Conservation (phyloP, 2,329 filamentous ascomycete species). For the Penicillium rolfsii region DNA sequence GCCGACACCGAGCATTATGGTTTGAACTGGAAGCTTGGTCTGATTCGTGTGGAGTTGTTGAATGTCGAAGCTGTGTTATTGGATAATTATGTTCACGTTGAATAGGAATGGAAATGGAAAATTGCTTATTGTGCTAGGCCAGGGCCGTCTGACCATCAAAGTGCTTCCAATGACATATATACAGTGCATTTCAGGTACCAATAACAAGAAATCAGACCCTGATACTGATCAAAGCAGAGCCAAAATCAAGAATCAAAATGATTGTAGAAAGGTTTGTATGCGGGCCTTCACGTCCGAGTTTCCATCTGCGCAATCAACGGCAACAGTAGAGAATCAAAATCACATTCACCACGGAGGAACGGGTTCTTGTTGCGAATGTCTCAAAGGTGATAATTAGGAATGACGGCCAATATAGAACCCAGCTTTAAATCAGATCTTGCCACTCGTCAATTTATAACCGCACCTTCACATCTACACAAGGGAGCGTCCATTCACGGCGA, state of each 20-base stretch:
- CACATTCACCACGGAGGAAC: background rate
- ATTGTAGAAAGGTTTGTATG: background rate
- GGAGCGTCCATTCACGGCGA: slow-evolving; percentile 83
- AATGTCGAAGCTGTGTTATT: background rate
- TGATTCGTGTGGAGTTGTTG: background rate
- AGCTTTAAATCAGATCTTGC: slow-evolving; percentile 2
- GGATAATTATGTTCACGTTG: background rate
- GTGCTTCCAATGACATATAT: slow-evolving; percentile 5
- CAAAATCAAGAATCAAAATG: background rate
- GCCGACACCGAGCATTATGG: background rate
- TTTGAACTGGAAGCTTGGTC: background rate
- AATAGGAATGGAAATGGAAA: slow-evolving; percentile 1
- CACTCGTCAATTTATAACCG: slow-evolving; percentile 59
- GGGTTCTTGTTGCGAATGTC: background rate
- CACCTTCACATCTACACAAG: slow-evolving; percentile 87
- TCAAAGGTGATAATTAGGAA: background rate
- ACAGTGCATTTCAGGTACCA: slow-evolving; percentile 2
- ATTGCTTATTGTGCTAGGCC: background rate
- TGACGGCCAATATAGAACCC: background rate
- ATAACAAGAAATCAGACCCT: background rate
- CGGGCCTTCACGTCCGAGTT: background rate
- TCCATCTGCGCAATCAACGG: background rate
- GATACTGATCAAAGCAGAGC: background rate
- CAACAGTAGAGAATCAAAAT: background rate
- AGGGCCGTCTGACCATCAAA: slow-evolving; percentile 4